phyloP scores from a whole-genome alignment of 2,329 filamentous ascomycete genomes.

The Leptodontidium sp. region DNA sequence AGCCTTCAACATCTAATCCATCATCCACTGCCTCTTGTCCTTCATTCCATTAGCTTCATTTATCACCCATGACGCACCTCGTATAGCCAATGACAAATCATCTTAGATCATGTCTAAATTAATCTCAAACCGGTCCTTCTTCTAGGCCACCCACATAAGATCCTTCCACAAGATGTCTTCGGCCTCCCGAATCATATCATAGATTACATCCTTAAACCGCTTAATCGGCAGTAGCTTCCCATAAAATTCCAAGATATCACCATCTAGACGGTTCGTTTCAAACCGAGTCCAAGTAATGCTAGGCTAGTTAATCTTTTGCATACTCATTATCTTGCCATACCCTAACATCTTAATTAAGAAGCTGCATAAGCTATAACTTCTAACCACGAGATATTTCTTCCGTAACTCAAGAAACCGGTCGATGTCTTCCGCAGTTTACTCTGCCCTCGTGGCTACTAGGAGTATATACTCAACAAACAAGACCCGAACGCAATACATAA shows the following conservation, averaged over 20 bases:
- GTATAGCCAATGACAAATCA: no score
- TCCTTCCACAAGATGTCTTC: neutral
- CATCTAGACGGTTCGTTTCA: neutral
- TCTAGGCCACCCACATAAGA: neutral
- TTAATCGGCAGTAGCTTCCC: neutral
- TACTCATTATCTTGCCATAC: neutral
- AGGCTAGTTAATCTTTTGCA: neutral
- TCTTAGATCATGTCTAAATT: neutral
- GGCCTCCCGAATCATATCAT: neutral
- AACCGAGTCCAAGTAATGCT: neutral
- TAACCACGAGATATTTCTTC: neutral
- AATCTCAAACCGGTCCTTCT: neutral
- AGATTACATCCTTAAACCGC: neutral
- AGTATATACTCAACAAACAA: slow-evolving; percentile 4
- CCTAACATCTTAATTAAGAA: neutral
- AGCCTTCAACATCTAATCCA: no score
- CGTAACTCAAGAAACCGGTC: neutral
- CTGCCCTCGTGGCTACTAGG: neutral
- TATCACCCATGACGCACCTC: no score
- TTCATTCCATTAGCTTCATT: no score
- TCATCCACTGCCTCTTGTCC: no score
- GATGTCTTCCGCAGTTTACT: neutral
- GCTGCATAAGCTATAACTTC: neutral
- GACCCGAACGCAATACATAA: neutral
- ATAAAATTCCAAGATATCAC: slow-evolving; percentile 1